Evolutionary conservation across 2,329 filamentous ascomycete species (phyloP), one percentile per base, ranked within the genome.

Genomic region (Monosporascus sp.): DNA sequence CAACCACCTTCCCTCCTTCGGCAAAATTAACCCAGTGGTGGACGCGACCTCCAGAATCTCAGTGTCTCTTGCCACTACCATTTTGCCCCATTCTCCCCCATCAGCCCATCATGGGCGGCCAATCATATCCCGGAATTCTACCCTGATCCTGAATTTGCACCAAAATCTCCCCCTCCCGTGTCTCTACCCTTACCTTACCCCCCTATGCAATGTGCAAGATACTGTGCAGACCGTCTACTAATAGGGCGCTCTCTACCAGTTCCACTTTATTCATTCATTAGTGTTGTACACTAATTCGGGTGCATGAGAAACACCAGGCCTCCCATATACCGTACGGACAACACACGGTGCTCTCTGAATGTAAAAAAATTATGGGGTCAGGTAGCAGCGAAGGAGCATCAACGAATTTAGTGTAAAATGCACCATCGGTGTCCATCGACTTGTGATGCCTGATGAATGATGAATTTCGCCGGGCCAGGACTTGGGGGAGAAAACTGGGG

Each of bases 1-100:
- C 20, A 41, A 50, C 52, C 58, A 59, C 58, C 60, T 65, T 67
- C 56, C 66, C 64, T 60, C 59, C 60, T 60, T 65, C 57, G 63
- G 64, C 57, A 61, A 31, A 46, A 46, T 46, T 46, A 46, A 46
- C 43, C 43, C 43, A 56, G 50, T 57, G 55, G 54, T 56, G 56
- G 58, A 49, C 51, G 31, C 49, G 47, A 51, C 48, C 52, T 40
- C 38, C 51, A 55, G 38, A 11, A 41, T 20, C 17, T 8, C 7
- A 8, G 8, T n/a, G 38, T 20, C 5, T 41, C 38, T 19, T 41
- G 17, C 9, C 38, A 7, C 38, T n/a, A n/a, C 38, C 17, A 41
- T 41, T 41, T 41, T 41, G 17, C 17, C 38, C 38, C 38, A n/a
- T 7, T 31, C 17, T 6, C 14, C 14, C 24, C 24, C 24, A n/a